Base-by-base conservation (phyloP, 495 filamentous ascomycete species). In the Neurospora sp. region DNA sequence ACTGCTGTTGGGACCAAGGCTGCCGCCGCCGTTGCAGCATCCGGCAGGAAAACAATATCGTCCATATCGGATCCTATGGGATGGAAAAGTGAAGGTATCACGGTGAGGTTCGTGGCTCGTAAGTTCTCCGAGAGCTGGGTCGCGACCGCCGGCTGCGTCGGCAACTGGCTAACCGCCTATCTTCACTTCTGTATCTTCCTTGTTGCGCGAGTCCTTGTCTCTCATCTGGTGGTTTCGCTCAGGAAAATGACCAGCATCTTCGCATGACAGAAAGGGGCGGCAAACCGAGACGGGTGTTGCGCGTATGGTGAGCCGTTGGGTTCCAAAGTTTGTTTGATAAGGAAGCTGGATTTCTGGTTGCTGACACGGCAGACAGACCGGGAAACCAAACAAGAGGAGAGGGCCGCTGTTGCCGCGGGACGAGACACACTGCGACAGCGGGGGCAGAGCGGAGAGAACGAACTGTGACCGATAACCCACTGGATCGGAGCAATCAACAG, bases 11-110 rank as follows among this genome's bases (percentile, higher is more conserved):
- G 72, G 9, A 73, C 73, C 48, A 75, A 66, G 39, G 74, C 74
- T 37, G 78, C 76, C 7, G 78, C 76, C 7, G 71, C 76, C 31
- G 72, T 38, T 42, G 38, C 48, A 69, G 71, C 73, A 41, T 39
- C 69, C n/a, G 44, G 27, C 54, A 18, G 27, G 14, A 35, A 66
- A 18, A 66, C 54, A 66, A 27, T 66, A 18, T 66, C 54, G 27
- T 66, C 54, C 54, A 66, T 66, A 18, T 66, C 20, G 48, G 48
- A 59, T 31, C 20, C 23, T 27, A 3, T 59, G 48, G 20, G 20
- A 35, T 66, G 23, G 31, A 35, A 35, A 35, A 16, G 54, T 9
- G 54, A 66, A 66, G 6, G 12, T 66, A 66, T 35, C 54, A 66
- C 54, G 54, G 27, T 35, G 14, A 66, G 48, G 23, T 48, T 59